A percentile compares a stretch with the other conserved stretches of the same genome.
Conservation (phyloP, 163 green algal genomes). For the Scenedesmus sp. region DNA sequence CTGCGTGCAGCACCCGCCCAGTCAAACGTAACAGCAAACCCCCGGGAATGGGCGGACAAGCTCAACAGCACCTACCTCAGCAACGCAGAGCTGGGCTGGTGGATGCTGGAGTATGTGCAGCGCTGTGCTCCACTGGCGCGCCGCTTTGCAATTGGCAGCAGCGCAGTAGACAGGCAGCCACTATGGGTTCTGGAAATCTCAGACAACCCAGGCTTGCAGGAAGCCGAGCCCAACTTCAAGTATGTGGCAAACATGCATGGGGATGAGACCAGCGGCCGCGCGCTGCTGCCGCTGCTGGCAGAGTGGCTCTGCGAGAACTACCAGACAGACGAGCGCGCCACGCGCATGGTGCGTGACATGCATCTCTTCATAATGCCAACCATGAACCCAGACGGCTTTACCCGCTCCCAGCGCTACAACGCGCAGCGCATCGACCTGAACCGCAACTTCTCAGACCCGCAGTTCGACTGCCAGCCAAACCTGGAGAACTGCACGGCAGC, state of each 20-base stretch:
- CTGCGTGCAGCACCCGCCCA: neutral
- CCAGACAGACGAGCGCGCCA: conserved; percentile 55
- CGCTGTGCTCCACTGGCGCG: neutral
- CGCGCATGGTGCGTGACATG: conserved; percentile 72
- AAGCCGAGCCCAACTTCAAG: conserved; percentile 77
- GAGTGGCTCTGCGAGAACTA: conserved; percentile 66
- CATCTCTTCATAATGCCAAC: conserved; percentile 84
- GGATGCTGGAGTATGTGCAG: conserved; percentile 23
- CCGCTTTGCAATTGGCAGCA: conserved; percentile 10
- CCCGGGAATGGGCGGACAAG: neutral
- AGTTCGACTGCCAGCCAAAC: conserved; percentile 7
- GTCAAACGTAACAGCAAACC: neutral
- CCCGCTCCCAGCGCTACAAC: neutral
- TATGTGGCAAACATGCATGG: conserved; percentile 94
- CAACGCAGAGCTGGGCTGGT: conserved; percentile 28
- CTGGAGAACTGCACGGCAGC: neutral
- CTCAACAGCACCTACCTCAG: conserved; percentile 19
- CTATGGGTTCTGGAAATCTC: conserved; percentile 56
- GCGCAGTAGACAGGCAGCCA: neutral
- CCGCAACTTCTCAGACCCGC: conserved; percentile 90
- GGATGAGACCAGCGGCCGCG: conserved; percentile 85
- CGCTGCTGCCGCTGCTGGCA: conserved; percentile 71
- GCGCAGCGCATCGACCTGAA: conserved; percentile 83
- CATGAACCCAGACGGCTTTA: conserved; percentile 93
- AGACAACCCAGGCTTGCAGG: conserved; percentile 45